Evolutionary conservation across 176 grass and related monocot genomes (phyloP).

Genomic region (Oryza officinalis): DNA sequence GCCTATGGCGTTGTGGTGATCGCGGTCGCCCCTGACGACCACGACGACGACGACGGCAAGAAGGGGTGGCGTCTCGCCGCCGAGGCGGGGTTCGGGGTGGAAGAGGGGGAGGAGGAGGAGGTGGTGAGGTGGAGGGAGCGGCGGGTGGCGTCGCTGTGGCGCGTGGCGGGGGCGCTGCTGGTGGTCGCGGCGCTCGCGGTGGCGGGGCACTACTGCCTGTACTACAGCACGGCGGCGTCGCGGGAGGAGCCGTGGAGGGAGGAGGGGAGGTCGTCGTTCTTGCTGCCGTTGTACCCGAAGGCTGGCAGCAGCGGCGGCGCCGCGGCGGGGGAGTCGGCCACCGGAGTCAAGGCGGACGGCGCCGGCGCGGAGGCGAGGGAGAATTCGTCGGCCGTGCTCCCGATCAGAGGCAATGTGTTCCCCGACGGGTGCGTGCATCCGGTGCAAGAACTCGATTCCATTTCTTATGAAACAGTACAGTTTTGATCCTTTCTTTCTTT

Average conservation of each 20-base stretch:
- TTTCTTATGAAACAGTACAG: neutral
- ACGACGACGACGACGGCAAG: neutral
- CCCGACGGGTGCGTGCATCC: conserved; percentile 53
- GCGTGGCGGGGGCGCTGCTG: conserved; percentile 24
- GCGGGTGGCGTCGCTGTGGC: conserved; percentile 20
- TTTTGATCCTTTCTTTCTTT: neutral
- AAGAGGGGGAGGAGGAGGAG: neutral
- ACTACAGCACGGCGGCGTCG: conserved; percentile 33
- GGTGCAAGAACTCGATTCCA: neutral
- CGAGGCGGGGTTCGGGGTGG: no score
- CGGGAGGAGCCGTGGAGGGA: neutral
- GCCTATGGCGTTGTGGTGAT: conserved; percentile 49
- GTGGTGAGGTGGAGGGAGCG: neutral
- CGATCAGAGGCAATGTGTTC: conserved; percentile 50
- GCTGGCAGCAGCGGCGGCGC: neutral
- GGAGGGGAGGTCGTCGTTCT: conserved; percentile 42
- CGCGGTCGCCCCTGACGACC: conserved; percentile 31
- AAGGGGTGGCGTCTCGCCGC: neutral
- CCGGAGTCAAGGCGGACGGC: conserved; percentile 35
- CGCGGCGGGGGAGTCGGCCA: conserved; percentile 4
- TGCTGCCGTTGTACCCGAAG: conserved; percentile 73
- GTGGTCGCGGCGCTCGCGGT: conserved; percentile 39
- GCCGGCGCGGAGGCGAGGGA: neutral
- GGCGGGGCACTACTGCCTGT: conserved; percentile 47
- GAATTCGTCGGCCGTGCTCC: conserved; percentile 46